Evolutionary conservation across 2,329 filamentous ascomycete genomes (phyloP).

Genomic region (Dactylellina haptotyla): DNA sequence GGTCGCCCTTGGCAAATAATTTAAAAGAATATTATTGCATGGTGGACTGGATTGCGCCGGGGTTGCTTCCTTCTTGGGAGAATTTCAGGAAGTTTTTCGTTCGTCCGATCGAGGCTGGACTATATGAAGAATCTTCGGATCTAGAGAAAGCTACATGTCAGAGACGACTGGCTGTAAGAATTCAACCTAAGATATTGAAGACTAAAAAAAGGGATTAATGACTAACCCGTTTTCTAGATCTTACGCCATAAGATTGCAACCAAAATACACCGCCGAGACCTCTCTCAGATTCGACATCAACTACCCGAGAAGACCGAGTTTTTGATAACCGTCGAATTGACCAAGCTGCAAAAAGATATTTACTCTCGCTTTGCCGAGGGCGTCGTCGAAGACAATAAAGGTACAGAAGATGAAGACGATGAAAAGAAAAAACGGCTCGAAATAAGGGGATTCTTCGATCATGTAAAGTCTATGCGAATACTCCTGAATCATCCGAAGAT

Average conservation of each 20-base stretch:
- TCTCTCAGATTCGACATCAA: constrained; percentile 72
- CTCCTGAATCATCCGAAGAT: constrained; percentile 32
- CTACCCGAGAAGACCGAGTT: constrained; percentile 83
- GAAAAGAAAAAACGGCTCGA: constrained; percentile 2
- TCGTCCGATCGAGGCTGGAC: constrained; percentile 76
- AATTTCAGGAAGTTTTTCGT: constrained; percentile 79
- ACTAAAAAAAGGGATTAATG: not conserved
- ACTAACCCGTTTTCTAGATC: constrained; percentile 63
- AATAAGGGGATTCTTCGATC: constrained; percentile 39
- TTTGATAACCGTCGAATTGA: constrained; percentile 77
- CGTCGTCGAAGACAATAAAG: constrained; percentile 15
- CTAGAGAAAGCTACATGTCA: not conserved
- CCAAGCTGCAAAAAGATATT: constrained; percentile 70
- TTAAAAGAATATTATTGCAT: constrained; percentile 83
- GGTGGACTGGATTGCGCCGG: constrained; percentile 85
- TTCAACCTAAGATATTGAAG: too few species aligned
- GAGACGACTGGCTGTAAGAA: constrained; percentile 28
- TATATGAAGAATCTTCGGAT: constrained; percentile 72
- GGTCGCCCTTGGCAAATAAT: constrained; percentile 85
- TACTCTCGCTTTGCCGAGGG: constrained; percentile 64
- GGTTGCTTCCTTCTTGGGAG: constrained; percentile 72
- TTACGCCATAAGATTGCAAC: constrained; percentile 68
- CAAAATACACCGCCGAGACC: constrained; percentile 80
- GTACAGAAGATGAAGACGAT: not conserved
- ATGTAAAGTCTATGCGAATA: constrained; percentile 26